These are phyloP conservation scores for Suillus placidus DNA, from an alignment of 768 basidiomycete genomes.

Conservation along the genomic window DNA sequence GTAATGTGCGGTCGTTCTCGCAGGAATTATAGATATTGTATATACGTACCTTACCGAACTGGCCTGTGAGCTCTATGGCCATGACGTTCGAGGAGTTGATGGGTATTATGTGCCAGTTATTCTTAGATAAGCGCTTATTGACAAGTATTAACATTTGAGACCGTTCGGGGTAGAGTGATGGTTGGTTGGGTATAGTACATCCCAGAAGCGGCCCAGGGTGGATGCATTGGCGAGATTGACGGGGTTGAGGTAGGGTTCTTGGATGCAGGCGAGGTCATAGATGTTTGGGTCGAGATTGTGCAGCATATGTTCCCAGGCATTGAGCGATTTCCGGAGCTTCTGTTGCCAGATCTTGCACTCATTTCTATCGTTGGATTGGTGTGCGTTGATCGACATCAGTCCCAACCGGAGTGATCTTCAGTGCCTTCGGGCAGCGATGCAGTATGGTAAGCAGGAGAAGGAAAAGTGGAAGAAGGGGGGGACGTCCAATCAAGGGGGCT, in stretches of 20 bases:
- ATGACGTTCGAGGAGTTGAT: neutral
- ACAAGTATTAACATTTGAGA: neutral
- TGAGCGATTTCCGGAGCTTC: too few relatives aligned
- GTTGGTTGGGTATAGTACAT: slow-evolving; percentile 20
- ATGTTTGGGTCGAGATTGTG: neutral
- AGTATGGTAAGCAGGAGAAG: too few relatives aligned
- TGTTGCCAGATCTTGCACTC: too few relatives aligned
- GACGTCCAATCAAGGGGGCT: too few relatives aligned
- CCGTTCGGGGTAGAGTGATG: accelerated
- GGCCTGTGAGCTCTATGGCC: neutral
- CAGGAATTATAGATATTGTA: neutral
- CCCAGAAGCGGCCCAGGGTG: slow-evolving; percentile 17
- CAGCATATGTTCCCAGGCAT: too few relatives aligned
- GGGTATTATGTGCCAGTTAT: neutral
- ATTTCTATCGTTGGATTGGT: too few relatives aligned
- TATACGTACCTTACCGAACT: neutral
- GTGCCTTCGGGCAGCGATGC: too few relatives aligned
- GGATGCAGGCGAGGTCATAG: slow-evolving; percentile 34
- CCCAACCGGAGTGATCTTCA: too few relatives aligned
- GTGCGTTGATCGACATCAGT: too few relatives aligned
- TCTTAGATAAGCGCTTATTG: neutral
- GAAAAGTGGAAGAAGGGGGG: too few relatives aligned
- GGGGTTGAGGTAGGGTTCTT: slow-evolving; percentile 41
- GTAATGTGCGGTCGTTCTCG: neutral
- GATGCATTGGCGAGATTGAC: slow-evolving; percentile 16